phyloP scores from a whole-genome alignment of 208 protist species.

The Porcisia hertigi region DNA sequence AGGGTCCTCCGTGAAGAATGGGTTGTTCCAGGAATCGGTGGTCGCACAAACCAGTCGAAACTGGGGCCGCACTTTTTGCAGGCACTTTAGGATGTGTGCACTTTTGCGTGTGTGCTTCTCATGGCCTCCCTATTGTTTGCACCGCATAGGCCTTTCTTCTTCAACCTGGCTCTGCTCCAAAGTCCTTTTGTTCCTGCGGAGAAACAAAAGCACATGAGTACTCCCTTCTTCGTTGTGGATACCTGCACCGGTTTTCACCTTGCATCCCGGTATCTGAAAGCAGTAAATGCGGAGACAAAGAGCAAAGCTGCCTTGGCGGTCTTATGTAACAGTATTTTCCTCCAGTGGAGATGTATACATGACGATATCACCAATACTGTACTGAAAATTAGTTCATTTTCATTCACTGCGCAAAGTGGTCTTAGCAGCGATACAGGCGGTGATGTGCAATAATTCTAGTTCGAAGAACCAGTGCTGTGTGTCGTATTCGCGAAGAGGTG shows the following conservation, averaged over 20 bases:
- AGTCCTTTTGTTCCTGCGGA: neutral
- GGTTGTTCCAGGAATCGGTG: too few relatives aligned
- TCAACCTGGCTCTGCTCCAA: neutral
- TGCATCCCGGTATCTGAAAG: conserved; percentile 3
- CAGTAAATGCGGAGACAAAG: neutral
- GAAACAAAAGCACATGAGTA: neutral
- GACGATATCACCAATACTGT: neutral
- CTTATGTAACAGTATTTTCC: conserved; percentile 8
- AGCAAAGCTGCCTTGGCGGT: conserved; percentile 15
- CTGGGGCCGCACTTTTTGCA: neutral
- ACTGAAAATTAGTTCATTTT: neutral
- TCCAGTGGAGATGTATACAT: conserved; percentile 3
- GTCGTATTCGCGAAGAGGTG: neutral
- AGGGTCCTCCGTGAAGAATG: too few relatives aligned
- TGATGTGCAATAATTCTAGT: neutral
- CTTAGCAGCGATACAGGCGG: neutral
- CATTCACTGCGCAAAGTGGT: neutral
- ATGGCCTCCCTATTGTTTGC: neutral
- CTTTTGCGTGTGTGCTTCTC: neutral
- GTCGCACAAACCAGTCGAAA: too few relatives aligned
- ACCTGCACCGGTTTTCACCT: conserved; percentile 16
- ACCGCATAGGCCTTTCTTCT: neutral
- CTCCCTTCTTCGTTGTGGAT: conserved; percentile 14
- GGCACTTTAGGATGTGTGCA: neutral
- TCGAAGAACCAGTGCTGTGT: neutral